These are phyloP conservation scores for Pontederia crassipes DNA, from an alignment of 176 grass and related monocot genomes.

Conservation along the genomic window DNA sequence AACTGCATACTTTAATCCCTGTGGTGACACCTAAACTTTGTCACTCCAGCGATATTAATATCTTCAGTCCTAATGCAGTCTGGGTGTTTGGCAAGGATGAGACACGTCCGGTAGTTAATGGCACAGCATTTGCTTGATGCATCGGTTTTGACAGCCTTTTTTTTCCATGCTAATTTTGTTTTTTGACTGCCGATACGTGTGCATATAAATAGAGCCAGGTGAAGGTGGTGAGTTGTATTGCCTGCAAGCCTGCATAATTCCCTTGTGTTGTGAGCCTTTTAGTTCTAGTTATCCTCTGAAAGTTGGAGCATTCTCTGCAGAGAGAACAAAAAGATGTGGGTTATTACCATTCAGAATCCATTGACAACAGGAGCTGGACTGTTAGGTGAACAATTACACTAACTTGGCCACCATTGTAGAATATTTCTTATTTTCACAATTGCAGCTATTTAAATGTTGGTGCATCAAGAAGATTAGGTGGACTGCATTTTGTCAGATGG, in stretches of 20 bases:
- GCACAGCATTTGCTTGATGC: too few relatives aligned
- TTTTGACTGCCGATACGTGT: not conserved
- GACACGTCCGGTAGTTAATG: too few relatives aligned
- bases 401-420: not conserved
- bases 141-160: too few relatives aligned
- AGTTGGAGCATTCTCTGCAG: not conserved
- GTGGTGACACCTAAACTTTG: too few relatives aligned
- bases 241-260: not conserved
- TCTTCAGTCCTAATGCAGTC: too few relatives aligned
- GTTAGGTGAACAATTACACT: slow-evolving; percentile 9
- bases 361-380: slow-evolving; percentile 20
- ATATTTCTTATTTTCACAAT: not conserved
- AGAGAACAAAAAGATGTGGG: not conserved
- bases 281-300: not conserved
- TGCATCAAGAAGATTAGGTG: too few relatives aligned
- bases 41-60: too few relatives aligned
- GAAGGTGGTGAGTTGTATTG: not conserved
- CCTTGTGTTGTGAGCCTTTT: not conserved
- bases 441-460: not conserved
- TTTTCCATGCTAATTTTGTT: too few relatives aligned
- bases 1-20: too few relatives aligned
- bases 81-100: too few relatives aligned
- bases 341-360: slow-evolving; percentile 28
- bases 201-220: not conserved
- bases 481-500: too few relatives aligned